Evolutionary conservation across 768 basidiomycete species (phyloP), one percentile per base, ranked within the genome.

Genomic region (Suillus ampliporus): DNA sequence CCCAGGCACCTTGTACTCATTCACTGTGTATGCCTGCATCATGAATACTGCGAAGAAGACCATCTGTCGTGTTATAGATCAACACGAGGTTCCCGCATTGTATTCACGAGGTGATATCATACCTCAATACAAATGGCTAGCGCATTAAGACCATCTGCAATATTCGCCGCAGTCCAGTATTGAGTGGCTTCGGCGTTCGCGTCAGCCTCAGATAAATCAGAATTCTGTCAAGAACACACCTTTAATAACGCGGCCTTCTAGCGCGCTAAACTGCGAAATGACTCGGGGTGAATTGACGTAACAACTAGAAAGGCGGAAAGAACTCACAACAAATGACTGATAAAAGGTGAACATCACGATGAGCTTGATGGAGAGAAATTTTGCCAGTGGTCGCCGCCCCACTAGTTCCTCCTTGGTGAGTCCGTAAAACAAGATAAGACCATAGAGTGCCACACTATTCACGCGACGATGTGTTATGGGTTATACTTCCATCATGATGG

Each of bases 281-380:
- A 61, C 1, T 23, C 23, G 10, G 64, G 47, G 10, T 15, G 43
- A 34, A 23, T 51, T 54, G 19, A 38, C n/a, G 48, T 21, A 38
- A 37, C 19, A 19, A 26, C 26, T 2, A 15, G 1, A 13, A 19
- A 19, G 34, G 13, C 10, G 19, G 11, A n/a, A 3, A 57, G 4
- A 28, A 77, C 88, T 59, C 69, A 90, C 89, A 57, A 92, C 74
- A 68, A 94, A 90, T 1, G 84, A 81, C 69, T 95, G 95, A 73
- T 95, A 97, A 75, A 92, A 95, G 0, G 93, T 94, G 72, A 91
- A 87, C 86, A 94, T 88, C 48, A 94, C 90, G 53, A 94, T 90
- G 35, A 92, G 77, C 74, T 96, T 96, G 79, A 97, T 95, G 3
- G 86, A 79, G 64, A 96, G 71, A 74, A 97, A 97, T 79, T 96